Base-by-base conservation (phyloP, 192 early-diverging fungal genomes). In the Mortierella hygrophila region DNA sequence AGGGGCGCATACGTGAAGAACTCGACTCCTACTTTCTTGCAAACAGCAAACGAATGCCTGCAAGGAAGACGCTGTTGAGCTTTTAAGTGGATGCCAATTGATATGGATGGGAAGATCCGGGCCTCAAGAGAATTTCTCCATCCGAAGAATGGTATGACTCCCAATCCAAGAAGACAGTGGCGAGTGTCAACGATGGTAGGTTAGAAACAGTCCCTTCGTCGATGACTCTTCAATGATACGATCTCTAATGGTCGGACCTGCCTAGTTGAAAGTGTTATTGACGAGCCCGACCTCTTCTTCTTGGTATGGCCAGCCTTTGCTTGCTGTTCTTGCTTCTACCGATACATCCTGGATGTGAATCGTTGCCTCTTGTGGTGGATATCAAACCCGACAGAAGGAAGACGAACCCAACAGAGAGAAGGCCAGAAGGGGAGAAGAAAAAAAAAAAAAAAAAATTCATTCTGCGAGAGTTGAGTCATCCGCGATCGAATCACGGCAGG, bases 401-500 rank as follows among this genome's bases (percentile, higher is more conserved):
- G 21, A 26, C 21, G 26, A 29, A 35, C 11, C 60, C 11, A 65
- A 0, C 4, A 32, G n/a, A 9, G 20, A 40, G 21, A 55, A 23
- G 0, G 0, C 54, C 54, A 60, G 32, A 32, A 65, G 47, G 47
- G 47, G 47, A 8, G 47, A 10, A 7, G 18, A 32, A 13, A 32
- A 65, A 32, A 65, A 32, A 32, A 32, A 65, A 32, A 65, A 32
- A 65, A 65, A 65, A 65, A 32, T 15, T 52, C 49, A 52, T 52
- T 52, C 49, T 52, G 49, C 49, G 26, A 65, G 26, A 32, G 29
- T 65, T 65, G 60, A 65, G 60, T 65, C 60, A 65, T 65, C 60
- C 60, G 29, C 7, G 23, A 32, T 65, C 60, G 55, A 26, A 18
- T 26, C n/a, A 57, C n/a, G 11, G n/a, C 29, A 65, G 60, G 60